Evolutionary conservation across 768 basidiomycete species (phyloP), one percentile per base, ranked within the genome.

Genomic region (Pluteus cervinus): DNA sequence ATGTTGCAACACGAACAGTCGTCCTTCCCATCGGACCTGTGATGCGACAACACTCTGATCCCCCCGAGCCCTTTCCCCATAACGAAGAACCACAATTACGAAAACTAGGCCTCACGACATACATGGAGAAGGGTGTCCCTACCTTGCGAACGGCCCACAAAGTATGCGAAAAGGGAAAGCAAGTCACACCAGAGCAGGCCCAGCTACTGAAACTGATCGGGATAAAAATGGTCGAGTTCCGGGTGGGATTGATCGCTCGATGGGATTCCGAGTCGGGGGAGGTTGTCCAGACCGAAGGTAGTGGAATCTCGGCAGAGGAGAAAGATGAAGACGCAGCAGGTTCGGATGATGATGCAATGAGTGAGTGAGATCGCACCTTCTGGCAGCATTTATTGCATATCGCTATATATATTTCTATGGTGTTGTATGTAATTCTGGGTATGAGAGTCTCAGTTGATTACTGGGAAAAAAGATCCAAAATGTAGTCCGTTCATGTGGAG

Each of bases 31-130:
- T 63, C 42, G 93, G 93, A 24, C 89, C 94, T 15, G 77, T 97
- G 38, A 75, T 92, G 81, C 75, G 78, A 44, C 73, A 72, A 29
- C 72, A 85, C 55, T 82, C 85, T 3, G 81, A 86, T 45, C 86
- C 84, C 1, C 76, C 84, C 25, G 83, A 92, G 48, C 85, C 89
- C 2, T 93, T 98, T 60, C 91, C 96, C 24, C 92, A 97, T 59
- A 92, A 91, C 51, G 91, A 98, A 66, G 96, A 99, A 45, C 92
- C 93, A 15, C 94, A 98, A 55, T 71, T 99, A 36, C 80, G 96
- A 39, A 88, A 87, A 58, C 75, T 98, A 24, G 96, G 96, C 6
- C 64, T 99, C 22, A 68, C 78, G 35, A 98, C 93, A 12, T 75
- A 69, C 21, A 75, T 99, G 71, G 76, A 83, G 40, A 78, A 75